Conservation (phyloP, 2,329 filamentous ascomycete species). For the Tetracladium maxilliforme region DNA sequence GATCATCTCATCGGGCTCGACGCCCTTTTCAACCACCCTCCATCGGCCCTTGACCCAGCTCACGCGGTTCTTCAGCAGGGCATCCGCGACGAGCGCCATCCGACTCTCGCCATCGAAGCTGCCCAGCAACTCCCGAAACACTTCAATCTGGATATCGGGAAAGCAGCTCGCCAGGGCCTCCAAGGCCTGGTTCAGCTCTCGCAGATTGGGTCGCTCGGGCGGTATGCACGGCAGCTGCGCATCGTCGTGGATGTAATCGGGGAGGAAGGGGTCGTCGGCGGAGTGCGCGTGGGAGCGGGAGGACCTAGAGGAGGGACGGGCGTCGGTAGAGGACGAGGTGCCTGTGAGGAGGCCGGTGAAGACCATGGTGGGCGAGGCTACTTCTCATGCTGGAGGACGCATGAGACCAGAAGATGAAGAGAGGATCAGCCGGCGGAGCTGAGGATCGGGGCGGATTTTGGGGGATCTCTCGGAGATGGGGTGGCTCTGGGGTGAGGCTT, state of each 20-base stretch:
- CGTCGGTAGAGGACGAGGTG: too few relatives aligned
- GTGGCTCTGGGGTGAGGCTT: too few relatives aligned
- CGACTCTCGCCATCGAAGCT: constrained; percentile 65
- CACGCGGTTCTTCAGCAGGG: constrained; percentile 56
- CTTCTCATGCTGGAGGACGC: too few relatives aligned
- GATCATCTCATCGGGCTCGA: constrained; percentile 18
- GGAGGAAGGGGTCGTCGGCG: too few relatives aligned
- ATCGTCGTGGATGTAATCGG: constrained; percentile 43
- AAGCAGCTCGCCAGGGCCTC: constrained; percentile 58
- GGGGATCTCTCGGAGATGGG: too few relatives aligned
- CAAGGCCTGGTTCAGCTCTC: constrained; percentile 56
- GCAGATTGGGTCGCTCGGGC: constrained; percentile 43
- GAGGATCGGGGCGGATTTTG: too few relatives aligned
- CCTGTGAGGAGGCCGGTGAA: too few relatives aligned
- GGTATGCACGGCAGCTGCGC: constrained; percentile 31
- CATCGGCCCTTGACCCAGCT: constrained; percentile 59
- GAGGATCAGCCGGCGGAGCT: too few relatives aligned
- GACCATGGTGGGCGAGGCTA: too few relatives aligned
- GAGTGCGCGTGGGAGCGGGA: too few relatives aligned
- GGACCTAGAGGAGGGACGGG: too few relatives aligned
- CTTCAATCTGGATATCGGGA: constrained; percentile 67
- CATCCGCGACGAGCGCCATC: constrained; percentile 63
- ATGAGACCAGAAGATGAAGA: too few relatives aligned
- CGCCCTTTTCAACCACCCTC: constrained; percentile 22
- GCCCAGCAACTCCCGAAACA: constrained; percentile 67